Percentiles rank a stretch among this genome's conserved stretches.
Conservation (phyloP, 352 stramenopile genomes). For the Pythium monospermum region DNA sequence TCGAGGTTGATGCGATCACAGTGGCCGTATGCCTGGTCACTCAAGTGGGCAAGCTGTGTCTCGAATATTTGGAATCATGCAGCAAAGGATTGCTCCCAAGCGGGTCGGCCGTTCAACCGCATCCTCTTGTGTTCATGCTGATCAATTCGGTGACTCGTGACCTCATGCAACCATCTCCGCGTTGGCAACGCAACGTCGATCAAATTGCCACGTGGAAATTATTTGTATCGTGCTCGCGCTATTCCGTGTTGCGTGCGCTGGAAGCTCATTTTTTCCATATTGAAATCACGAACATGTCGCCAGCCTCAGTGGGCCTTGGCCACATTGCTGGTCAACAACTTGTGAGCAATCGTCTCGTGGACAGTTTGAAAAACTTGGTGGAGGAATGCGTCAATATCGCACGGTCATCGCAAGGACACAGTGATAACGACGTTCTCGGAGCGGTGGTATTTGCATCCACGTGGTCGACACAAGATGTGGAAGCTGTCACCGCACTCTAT, state of each 20-base stretch:
- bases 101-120: slow-evolving; percentile 60
- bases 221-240: slow-evolving; percentile 50
- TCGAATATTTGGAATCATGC: slow-evolving; percentile 73
- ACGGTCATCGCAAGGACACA: slow-evolving; percentile 7
- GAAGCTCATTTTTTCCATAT: slow-evolving; percentile 86
- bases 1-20: slow-evolving; percentile 44
- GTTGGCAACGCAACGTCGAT: slow-evolving; percentile 18
- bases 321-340: slow-evolving; percentile 38
- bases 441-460: slow-evolving; percentile 36
- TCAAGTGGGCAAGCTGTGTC: slow-evolving; percentile 61
- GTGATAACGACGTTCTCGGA: slow-evolving; percentile 29
- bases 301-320: slow-evolving; percentile 79
- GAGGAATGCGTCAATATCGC: slow-evolving; percentile 40
- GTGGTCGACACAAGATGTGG: slow-evolving; percentile 35
- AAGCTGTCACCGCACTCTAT: slow-evolving; percentile 46
- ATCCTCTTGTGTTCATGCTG: slow-evolving; percentile 86
- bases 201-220: slow-evolving; percentile 35
- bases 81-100: slow-evolving; percentile 57
- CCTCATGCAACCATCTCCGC: slow-evolving; percentile 24
- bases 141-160: slow-evolving; percentile 77
- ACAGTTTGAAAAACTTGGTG: slow-evolving; percentile 66
- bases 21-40: slow-evolving; percentile 50
- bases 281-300: slow-evolving; percentile 66
- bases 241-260: slow-evolving; percentile 64
- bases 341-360: slow-evolving; percentile 51